Percentiles rank a stretch among this genome's conserved stretches.
phyloP scores from a whole-genome alignment of 176 grass and related monocot genomes.

The Avena insularis region DNA sequence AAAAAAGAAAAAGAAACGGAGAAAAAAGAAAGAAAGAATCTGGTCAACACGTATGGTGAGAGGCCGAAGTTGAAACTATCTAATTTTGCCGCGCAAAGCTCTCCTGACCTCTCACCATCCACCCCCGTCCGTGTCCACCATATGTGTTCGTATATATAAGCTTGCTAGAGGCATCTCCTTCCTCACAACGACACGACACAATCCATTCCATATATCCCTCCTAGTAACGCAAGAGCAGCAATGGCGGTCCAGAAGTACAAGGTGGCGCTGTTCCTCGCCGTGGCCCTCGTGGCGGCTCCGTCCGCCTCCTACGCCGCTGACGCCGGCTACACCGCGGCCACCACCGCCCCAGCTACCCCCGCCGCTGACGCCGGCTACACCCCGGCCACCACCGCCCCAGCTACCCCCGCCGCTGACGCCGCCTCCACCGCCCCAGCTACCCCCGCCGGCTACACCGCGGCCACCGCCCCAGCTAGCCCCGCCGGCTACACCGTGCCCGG shows the following conservation, averaged over 20 bases:
- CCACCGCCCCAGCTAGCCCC: background rate
- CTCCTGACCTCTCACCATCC: constrained; percentile 2
- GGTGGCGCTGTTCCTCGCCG: background rate
- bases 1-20: background rate
- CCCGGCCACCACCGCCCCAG: too few relatives aligned
- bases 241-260: constrained; percentile 5
- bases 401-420: too few relatives aligned
- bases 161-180: background rate
- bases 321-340: background rate
- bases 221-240: background rate
- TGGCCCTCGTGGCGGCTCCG: constrained; percentile 4
- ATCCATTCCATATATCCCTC: background rate
- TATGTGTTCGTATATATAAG: background rate
- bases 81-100: constrained; percentile 14
- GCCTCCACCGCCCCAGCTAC: background rate
- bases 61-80: background rate
- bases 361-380: too few relatives aligned
- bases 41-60: background rate
- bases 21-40: background rate
- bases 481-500: background rate
- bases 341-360: background rate
- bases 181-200: background rate
- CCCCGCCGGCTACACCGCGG: background rate
- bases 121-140: background rate
- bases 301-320: background rate